Evolutionary conservation across 768 basidiomycete genomes (phyloP), one percentile per base, ranked within the genome.

Genomic region (Exidia glandulosa): DNA sequence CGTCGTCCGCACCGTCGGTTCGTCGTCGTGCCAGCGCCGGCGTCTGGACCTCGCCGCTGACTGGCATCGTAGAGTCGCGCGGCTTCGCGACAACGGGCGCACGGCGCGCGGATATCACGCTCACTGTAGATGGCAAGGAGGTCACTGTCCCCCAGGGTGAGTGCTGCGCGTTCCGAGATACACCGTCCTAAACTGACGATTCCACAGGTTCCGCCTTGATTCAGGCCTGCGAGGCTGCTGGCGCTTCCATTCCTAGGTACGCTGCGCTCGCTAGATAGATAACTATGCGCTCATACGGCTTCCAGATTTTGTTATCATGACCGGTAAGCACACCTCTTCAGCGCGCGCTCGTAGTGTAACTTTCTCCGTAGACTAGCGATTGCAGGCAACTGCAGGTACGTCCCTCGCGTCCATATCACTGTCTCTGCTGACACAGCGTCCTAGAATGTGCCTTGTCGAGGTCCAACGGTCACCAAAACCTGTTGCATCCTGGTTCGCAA

Each of bases 391-490:
- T 97, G 95, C 77, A 89, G 90, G 90, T 90, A 64, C 72, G 87
- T 73, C 13, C 7, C n/a, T 19, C 37, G 47, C 23, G 31, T 60
- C 61, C n/a, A 59, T 30, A 60, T 56, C 50, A 58, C 55, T 27
- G 25, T 25, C 5, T 10, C 16, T 29, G 30, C 32, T 64, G 47
- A 63, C n/a, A n/a, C n/a, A 45, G 10, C 16, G 41, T 60, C n/a
- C 3, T 63, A 91, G 94, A 66, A 99, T 99, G 96, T 99, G 96
- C 74, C 76, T 99, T 56, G 96, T 99, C 37, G 96, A 99, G 75
- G 95, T 99, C 57, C 91, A 93, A 71, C 81, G 91, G 62, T 91
- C 93, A 60, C 93, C 92, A 52, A 95, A 95, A 76, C 94, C 93
- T 25, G 86, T 95, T 33, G 92, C 94, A 59, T 94, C 94, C 57